A percentile compares a stretch with the other conserved stretches of the same genome.
Evolutionary conservation across 2,329 filamentous ascomycete species (phyloP).

Genomic region (Alternaria ethzedia): DNA sequence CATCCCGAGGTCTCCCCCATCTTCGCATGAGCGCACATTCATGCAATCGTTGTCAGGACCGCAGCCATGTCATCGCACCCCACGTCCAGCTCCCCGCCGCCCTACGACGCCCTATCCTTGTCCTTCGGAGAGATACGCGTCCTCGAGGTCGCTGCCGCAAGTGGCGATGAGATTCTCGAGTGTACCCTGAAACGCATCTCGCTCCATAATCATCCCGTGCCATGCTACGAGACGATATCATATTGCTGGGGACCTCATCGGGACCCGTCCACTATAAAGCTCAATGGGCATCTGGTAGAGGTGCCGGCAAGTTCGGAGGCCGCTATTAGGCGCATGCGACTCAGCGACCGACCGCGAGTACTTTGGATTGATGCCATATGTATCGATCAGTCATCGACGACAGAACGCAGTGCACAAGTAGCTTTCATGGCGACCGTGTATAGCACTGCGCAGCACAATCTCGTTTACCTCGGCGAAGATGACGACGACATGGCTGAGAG

Average conservation of each 20-base stretch:
- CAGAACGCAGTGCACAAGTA: not conserved
- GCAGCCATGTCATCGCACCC: not conserved
- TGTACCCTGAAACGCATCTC: not conserved
- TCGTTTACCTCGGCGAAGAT: not conserved
- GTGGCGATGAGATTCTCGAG: not conserved
- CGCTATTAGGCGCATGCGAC: not conserved
- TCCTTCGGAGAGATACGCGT: not conserved
- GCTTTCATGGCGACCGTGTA: not conserved
- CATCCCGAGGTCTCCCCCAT: rapidly evolving
- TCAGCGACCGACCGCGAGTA: not conserved
- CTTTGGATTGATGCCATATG: not conserved
- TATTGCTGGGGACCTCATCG: not conserved
- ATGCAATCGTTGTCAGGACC: not conserved
- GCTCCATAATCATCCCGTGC: rapidly evolving
- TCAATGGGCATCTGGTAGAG: rapidly evolving
- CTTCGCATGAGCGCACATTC: not conserved
- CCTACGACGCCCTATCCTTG: not conserved
- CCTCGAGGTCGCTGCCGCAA: not conserved
- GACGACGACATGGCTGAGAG: not conserved
- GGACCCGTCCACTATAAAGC: rapidly evolving
- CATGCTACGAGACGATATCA: not conserved
- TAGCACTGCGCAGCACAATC: not conserved
- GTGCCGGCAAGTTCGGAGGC: not conserved
- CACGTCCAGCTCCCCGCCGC: not conserved
- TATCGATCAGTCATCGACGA: not conserved